These are phyloP conservation scores for Meyerozyma athensensis DNA, from an alignment of 1,139 yeast genomes.

Conservation along the genomic window DNA sequence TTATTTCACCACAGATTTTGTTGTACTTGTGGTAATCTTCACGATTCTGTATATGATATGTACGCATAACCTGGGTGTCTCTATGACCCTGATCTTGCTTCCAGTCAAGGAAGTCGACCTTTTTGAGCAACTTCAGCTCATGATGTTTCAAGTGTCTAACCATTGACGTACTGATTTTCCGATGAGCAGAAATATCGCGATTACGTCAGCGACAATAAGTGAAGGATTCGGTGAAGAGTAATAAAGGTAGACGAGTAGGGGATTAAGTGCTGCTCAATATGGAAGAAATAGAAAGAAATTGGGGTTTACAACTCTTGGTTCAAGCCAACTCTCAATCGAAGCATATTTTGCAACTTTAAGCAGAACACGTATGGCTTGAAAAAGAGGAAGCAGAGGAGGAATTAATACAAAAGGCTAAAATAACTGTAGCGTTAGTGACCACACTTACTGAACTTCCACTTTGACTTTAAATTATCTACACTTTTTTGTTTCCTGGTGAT, in stretches of 20 bases:
- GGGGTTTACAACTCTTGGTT: no score
- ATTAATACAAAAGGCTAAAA: no score
- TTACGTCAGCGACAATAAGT: background rate
- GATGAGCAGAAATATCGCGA: constrained; percentile 2
- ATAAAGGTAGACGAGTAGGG: background rate
- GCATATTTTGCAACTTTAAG: no score
- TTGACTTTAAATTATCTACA: no score
- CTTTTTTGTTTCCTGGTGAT: no score
- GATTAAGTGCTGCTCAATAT: background rate
- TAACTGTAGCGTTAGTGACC: no score
- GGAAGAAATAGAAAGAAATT: no score
- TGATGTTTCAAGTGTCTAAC: constrained; percentile 91
- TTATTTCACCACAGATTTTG: constrained; percentile 83
- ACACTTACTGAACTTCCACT: no score
- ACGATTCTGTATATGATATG: constrained; percentile 88
- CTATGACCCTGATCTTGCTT: constrained; percentile 94
- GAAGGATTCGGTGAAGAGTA: background rate
- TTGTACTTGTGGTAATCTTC: constrained; percentile 95
- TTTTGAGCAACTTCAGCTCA: constrained; percentile 89
- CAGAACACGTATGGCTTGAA: no score
- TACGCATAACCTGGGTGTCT: constrained; percentile 92
- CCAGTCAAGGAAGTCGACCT: constrained; percentile 97
- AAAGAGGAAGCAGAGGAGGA: no score
- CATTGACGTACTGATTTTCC: constrained; percentile 37
- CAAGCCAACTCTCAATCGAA: no score